These are phyloP conservation scores for Balamuthia mandrillaris DNA, from an alignment of 208 protist species.

Conservation along the genomic window DNA sequence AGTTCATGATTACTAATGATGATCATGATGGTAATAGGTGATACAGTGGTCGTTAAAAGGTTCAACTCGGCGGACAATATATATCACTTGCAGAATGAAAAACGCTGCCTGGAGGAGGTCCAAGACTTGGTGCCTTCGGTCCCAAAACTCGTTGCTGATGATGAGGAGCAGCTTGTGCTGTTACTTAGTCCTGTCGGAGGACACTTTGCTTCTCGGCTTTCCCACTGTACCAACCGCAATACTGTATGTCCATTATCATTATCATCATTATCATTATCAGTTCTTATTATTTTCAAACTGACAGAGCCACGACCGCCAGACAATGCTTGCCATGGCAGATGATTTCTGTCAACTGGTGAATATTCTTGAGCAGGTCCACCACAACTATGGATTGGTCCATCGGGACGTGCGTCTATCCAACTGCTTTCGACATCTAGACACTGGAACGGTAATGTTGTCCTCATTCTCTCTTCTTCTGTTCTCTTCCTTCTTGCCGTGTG, in stretches of 20 bases:
- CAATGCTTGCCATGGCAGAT: neutral
- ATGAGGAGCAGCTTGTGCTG: neutral
- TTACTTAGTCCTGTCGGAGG: neutral
- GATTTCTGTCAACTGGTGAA: slow-evolving; percentile 8
- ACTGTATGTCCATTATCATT: too few species aligned
- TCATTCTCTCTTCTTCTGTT: neutral
- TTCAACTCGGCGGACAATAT: neutral
- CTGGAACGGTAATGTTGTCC: neutral
- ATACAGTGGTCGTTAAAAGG: neutral
- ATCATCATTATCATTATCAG: too few species aligned
- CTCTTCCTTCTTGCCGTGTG: too few species aligned
- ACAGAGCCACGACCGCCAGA: neutral
- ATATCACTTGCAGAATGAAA: neutral
- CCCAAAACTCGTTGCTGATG: neutral
- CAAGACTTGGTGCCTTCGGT: neutral
- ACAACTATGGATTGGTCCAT: neutral
- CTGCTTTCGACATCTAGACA: neutral
- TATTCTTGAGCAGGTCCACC: neutral
- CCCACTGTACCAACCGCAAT: too few species aligned
- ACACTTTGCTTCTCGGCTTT: neutral
- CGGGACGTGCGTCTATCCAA: neutral
- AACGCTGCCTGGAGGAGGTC: neutral
- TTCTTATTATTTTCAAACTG: neutral
- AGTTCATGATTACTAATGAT: too few species aligned
- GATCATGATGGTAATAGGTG: neutral